Evolutionary conservation across 805 yeast genomes (phyloP).

Genomic region (baker's yeast (Saccharomyces cerevisiae)): DNA sequence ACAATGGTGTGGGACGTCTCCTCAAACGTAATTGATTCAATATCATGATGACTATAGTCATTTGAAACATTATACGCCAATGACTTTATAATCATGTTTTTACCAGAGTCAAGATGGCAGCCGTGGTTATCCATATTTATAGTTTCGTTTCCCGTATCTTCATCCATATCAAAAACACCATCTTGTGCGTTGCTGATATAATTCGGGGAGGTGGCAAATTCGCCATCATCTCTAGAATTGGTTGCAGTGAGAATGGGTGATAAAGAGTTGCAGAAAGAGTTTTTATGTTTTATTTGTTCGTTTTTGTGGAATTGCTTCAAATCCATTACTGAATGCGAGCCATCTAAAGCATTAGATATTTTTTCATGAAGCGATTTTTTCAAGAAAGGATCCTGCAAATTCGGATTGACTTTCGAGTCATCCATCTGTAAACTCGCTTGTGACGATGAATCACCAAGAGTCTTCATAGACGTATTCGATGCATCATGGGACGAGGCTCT

Average conservation of each 20-base stretch:
- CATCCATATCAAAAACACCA: slow-evolving; percentile 15
- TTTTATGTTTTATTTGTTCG: slow-evolving; percentile 5
- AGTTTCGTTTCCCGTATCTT: slow-evolving; percentile 2
- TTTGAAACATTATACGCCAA: slow-evolving; percentile 1
- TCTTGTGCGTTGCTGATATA: slow-evolving; percentile 11
- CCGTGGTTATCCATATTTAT: neutral
- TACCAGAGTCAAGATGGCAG: neutral
- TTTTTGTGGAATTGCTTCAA: slow-evolving; percentile 25
- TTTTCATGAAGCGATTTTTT: slow-evolving; percentile 18
- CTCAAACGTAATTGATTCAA: slow-evolving; percentile 19
- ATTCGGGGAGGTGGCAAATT: neutral
- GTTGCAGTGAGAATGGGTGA: neutral
- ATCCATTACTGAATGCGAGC: slow-evolving; percentile 27
- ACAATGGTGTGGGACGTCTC: slow-evolving; percentile 27
- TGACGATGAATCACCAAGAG: neutral
- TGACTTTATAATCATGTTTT: neutral
- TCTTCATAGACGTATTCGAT: neutral
- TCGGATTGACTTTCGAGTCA: neutral
- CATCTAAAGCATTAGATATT: slow-evolving; percentile 22
- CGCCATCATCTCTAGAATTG: neutral
- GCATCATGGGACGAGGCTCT: slow-evolving; percentile 12
- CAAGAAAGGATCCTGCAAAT: slow-evolving; percentile 10
- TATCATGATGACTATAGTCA: slow-evolving; percentile 4
- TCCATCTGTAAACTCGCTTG: neutral
- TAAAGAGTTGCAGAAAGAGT: neutral